phyloP scores from a whole-genome alignment of 108 stramenopile genomes.

The Cyclotella sp. region DNA sequence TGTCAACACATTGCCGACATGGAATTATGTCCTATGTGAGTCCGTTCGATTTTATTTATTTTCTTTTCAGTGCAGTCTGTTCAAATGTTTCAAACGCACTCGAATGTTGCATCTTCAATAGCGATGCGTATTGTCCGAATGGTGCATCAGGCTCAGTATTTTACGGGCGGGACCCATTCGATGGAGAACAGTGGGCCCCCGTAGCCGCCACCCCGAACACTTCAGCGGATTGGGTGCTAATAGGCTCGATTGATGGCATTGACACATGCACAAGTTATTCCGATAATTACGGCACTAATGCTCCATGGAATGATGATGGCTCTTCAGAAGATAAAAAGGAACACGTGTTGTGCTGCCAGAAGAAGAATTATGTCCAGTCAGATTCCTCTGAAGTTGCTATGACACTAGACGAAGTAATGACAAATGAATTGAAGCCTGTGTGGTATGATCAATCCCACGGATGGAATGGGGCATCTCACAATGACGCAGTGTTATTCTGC shows the following conservation, averaged over 20 bases:
- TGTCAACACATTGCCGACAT: conserved; percentile 30
- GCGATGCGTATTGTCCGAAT: conserved; percentile 32
- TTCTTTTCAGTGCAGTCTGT: not conserved
- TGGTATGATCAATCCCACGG: conserved; percentile 46
- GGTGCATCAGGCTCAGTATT: conserved; percentile 18
- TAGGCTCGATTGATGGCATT: conserved; percentile 7
- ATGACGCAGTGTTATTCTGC: conserved; percentile 34
- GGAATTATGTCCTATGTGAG: conserved; percentile 37
- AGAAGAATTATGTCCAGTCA: not conserved
- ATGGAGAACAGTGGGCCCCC: conserved; percentile 43
- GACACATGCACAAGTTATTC: conserved; percentile 13
- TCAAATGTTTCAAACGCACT: not conserved
- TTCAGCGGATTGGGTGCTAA: conserved; percentile 27
- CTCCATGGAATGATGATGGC: conserved; percentile 23
- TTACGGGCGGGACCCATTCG: conserved; percentile 15
- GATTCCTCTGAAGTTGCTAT: not conserved
- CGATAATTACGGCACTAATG: not conserved
- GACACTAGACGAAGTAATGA: not conserved
- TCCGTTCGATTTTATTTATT: not conserved
- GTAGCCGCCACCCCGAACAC: not conserved
- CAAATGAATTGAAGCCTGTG: conserved; percentile 2
- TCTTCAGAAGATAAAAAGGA: conserved; percentile 22
- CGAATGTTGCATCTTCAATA: not conserved
- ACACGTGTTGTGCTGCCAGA: conserved; percentile 36
- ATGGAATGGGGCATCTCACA: conserved; percentile 38